phyloP scores from a whole-genome alignment of 2,329 filamentous ascomycete species.

The Beauveria sp. region DNA sequence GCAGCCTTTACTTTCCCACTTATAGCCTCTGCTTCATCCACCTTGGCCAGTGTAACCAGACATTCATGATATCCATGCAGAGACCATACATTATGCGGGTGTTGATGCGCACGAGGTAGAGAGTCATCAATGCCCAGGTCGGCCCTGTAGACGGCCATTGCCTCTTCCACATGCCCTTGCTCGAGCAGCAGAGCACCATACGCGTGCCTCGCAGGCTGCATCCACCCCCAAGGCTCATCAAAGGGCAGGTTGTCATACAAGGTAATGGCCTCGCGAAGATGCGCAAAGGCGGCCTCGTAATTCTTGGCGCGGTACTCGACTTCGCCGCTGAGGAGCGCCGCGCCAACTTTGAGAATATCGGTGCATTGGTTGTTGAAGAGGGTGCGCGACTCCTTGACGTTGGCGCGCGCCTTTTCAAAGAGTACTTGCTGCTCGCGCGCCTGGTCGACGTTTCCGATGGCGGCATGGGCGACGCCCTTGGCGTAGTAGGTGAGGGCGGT shows the following conservation, averaged over 20 bases:
- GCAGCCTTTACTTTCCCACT: conserved; percentile 41
- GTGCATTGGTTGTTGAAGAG: conserved; percentile 32
- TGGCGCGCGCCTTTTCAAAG: conserved; percentile 43
- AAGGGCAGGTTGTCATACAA: conserved; percentile 59
- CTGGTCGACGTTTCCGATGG: conserved; percentile 43
- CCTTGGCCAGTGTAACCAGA: conserved; percentile 41
- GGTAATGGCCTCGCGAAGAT: conserved; percentile 48
- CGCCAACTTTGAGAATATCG: conserved; percentile 55
- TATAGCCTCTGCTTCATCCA: conserved; percentile 27
- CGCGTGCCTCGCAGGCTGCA: conserved; percentile 66
- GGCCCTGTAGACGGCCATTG: conserved; percentile 48
- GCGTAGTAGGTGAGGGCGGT: conserved; percentile 63
- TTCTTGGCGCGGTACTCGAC: conserved; percentile 60
- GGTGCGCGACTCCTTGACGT: conserved; percentile 51
- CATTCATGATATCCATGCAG: conserved; percentile 69
- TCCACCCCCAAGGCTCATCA: conserved; percentile 73
- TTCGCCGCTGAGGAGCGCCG: conserved; percentile 66
- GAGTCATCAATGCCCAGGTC: conserved; percentile 54
- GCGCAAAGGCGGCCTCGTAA: conserved; percentile 49
- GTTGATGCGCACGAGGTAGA: conserved; percentile 55
- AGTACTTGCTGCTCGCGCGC: conserved; percentile 42
- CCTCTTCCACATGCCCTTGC: conserved; percentile 50
- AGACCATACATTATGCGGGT: conserved; percentile 70
- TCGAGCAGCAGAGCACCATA: conserved; percentile 63
- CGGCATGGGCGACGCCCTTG: conserved; percentile 58